Base-by-base conservation (phyloP, 352 stramenopile genomes). In the Pythium aquatile region DNA sequence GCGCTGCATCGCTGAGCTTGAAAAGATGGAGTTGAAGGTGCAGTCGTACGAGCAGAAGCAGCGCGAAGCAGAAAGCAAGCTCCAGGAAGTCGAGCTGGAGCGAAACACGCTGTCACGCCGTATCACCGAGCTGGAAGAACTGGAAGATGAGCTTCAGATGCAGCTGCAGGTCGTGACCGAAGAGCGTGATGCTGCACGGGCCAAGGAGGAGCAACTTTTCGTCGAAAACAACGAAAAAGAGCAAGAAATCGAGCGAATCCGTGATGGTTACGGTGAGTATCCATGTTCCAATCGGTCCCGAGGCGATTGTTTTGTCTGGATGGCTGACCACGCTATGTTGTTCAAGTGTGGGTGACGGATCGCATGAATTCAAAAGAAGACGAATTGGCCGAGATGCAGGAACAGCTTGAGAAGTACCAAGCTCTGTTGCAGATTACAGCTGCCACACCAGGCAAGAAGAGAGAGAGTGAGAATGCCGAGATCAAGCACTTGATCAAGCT, bases 331-430 rank as follows among this genome's bases (percentile, higher is more conserved):
- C 35, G 49, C 48, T 63, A 13, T 29, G 24, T 29, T 63, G 46
- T 33, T n/a, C 3, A 61, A 94, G 86, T 95, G 20, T 95, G 86
- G 84, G 84, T 95, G 5, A 95, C 86, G 26, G 84, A 93, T 58
- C 83, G 86, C 1, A 95, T 95, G 86, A 95, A 95, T 54, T 90
- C 83, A 11, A 95, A 95, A 55, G 86, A 95, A 63, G 86, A 95
- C 57, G 86, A 95, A 62, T 55, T 95, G 6, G 87, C 79, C 40
- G 86, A 95, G 60, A 60, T 95, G 9, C 86, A 95, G 53, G 86
- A 95, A 40, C 86, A 95, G 52, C 70, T 95, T 26, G 86, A 95
- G 53, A 85, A 88, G 39, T 95, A 92, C 54, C 84, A 95, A 55
- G 82, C 79, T 9, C 69, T 95, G 1, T 48, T 95, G 4, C 70